Percentiles rank a stretch among this genome's conserved stretches.
phyloP scores from a whole-genome alignment of 2,329 filamentous ascomycete species.

The Monosporascus sp. region DNA sequence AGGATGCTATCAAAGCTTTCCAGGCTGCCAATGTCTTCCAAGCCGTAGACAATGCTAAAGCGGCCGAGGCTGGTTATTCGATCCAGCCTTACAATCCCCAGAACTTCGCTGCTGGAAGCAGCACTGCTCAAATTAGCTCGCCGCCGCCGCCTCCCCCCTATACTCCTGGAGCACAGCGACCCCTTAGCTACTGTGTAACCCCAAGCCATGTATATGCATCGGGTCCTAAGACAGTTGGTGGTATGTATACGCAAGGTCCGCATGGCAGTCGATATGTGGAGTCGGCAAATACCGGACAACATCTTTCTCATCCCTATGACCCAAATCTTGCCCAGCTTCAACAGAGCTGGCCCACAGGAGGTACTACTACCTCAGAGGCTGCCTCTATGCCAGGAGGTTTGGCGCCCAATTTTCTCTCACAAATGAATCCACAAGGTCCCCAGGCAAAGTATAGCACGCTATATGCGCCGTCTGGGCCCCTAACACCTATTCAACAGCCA shows the following conservation, averaged over 20 bases:
- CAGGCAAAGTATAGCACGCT: not conserved
- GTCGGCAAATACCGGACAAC: not conserved
- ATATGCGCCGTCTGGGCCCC: not conserved
- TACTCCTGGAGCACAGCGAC: slow-evolving; percentile 1
- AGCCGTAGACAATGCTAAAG: slow-evolving; percentile 23
- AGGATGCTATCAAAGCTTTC: slow-evolving; percentile 28
- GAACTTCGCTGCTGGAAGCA: not conserved
- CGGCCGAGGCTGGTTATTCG: slow-evolving; percentile 18
- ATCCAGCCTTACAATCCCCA: slow-evolving; percentile 12
- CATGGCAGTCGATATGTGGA: not conserved
- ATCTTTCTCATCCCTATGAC: not conserved
- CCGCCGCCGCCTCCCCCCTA: slow-evolving; percentile 1
- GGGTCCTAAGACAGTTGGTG: not conserved
- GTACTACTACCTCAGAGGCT: not conserved
- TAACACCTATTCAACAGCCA: not conserved
- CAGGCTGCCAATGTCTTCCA: slow-evolving; percentile 27
- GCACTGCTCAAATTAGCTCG: not conserved
- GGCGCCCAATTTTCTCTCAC: too few relatives aligned
- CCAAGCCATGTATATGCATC: not conserved
- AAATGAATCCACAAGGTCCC: too few relatives aligned
- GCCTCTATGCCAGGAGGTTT: too few relatives aligned
- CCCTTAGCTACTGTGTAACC: slow-evolving; percentile 3
- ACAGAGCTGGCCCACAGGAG: not conserved
- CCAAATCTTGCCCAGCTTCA: not conserved
- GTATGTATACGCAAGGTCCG: not conserved